Evolutionary conservation across 495 filamentous ascomycete species (phyloP), one percentile per base, ranked within the genome.

Genomic region (Zalerion maritima): DNA sequence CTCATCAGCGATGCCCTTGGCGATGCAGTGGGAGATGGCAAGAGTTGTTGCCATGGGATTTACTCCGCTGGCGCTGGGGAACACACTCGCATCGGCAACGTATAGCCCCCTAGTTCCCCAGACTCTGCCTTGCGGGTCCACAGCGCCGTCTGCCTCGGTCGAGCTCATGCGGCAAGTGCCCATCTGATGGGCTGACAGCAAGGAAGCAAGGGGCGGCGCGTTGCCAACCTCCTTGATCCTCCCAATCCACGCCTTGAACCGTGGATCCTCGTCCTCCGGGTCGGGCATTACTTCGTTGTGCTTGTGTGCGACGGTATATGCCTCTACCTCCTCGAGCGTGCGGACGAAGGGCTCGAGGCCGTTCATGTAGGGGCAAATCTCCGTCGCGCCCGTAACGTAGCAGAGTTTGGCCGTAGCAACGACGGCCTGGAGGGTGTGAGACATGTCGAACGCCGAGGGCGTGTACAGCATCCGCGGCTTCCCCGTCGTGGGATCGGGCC

Each of bases 21-120:
- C 64, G 16, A 79, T 67, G 58, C 62, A 68, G 34, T 78, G 67
- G 15, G 75, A 62, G 39, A 93, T 84, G 2, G 73, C 82, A 84
- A 94, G 89, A 32, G 66, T 77, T 24, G 84, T 92, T 19, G 93
- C 57, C 86, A 94, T 94, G 3, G 85, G 87, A 48, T 94, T 94
- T 7, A 91, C 85, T 4, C 87, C 87, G 40, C 77, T 84, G 4
- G 86, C 84, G 32, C 73, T 80, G 0, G 87, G 87, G 38, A 94
- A 84, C 1, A 94, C 73, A 39, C 82, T 91, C 16, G 83, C 79
- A 59, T 96, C 87, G 2, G 75, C 68, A 2, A 94, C 73, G 44
- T 77, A 89, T 40, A 94, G 35, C 0, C 71, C 74, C 26, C 76
- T 55, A 0, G 67, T 63, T 0, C 72, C 84, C 81, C 82, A 92